Evolutionary conservation across 2,329 filamentous ascomycete genomes (phyloP).

Genomic region (Venturia oleaginea): DNA sequence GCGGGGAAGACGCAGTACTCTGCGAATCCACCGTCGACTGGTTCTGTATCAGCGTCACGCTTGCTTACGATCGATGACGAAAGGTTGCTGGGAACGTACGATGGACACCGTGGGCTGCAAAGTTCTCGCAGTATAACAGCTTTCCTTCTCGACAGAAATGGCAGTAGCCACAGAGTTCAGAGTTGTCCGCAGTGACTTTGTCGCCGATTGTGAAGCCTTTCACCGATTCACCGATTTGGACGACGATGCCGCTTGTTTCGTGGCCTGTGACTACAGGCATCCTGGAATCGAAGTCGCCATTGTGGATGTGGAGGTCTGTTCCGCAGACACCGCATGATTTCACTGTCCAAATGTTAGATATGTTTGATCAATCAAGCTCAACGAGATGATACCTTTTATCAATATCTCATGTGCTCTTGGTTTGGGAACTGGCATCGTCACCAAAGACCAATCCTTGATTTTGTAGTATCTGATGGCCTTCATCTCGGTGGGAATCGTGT

Average conservation of each 20-base stretch:
- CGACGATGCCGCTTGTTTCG: constrained; percentile 58
- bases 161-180: constrained; percentile 60
- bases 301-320: constrained; percentile 48
- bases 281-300: constrained; percentile 52
- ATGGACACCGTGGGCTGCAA: constrained; percentile 57
- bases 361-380: neutral
- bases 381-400: constrained; percentile 6
- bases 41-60: constrained; percentile 19
- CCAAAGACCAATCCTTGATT: constrained; percentile 15
- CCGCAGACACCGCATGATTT: constrained; percentile 17
- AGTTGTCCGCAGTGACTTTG: constrained; percentile 52
- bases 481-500: constrained; percentile 13
- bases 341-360: constrained; percentile 3
- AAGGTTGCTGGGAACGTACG: constrained; percentile 19
- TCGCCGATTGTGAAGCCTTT: constrained; percentile 53
- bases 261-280: constrained; percentile 39
- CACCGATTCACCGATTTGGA: constrained; percentile 49
- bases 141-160: constrained; percentile 65
- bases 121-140: constrained; percentile 59
- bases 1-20: constrained; percentile 54
- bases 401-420: constrained; percentile 15
- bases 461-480: constrained; percentile 16
- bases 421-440: constrained; percentile 15
- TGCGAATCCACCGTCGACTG: constrained; percentile 61
- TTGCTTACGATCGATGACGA: constrained; percentile 6